Conservation (phyloP, 176 grass and related monocot genomes). For the Olyra latifolia region DNA sequence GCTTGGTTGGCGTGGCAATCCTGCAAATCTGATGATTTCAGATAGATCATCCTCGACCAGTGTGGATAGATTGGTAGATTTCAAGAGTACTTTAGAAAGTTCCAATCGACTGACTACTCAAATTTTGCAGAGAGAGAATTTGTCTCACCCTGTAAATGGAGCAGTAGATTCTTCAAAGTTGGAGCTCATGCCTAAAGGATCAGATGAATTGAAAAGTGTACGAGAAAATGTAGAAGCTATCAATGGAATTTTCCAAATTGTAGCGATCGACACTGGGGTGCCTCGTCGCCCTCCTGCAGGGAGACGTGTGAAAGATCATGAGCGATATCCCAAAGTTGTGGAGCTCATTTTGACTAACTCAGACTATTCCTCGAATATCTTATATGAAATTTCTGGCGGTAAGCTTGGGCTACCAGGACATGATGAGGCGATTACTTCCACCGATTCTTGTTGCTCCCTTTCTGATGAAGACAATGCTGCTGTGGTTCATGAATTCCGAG, state of each 20-base stretch:
- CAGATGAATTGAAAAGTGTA: conserved; percentile 38
- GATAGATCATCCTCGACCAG: conserved; percentile 35
- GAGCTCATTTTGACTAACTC: conserved; percentile 78
- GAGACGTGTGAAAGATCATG: conserved; percentile 83
- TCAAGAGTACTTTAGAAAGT: conserved; percentile 14
- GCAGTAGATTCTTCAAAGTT: conserved; percentile 35
- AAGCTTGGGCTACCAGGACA: conserved; percentile 64
- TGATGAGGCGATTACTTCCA: conserved; percentile 40
- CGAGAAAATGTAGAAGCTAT: conserved; percentile 16
- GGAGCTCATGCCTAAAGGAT: conserved; percentile 30
- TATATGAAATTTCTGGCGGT: conserved; percentile 80
- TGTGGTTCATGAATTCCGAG: conserved; percentile 82
- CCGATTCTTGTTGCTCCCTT: conserved; percentile 49
- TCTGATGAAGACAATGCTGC: conserved; percentile 53
- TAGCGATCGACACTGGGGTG: conserved; percentile 90
- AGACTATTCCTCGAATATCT: conserved; percentile 65
- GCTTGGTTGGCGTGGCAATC: conserved; percentile 95
- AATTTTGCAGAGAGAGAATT: conserved; percentile 47
- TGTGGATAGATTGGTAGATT: conserved; percentile 40
- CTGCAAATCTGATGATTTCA: conserved; percentile 81
- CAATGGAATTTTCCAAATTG: conserved; percentile 45
- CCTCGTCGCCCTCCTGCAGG: conserved; percentile 79
- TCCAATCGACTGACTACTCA: conserved; percentile 45
- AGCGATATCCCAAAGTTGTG: conserved; percentile 82
- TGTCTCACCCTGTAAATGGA: conserved; percentile 52